Evolutionary conservation across 768 basidiomycete species (phyloP).

Genomic region (Fistulinella prunicolor): DNA sequence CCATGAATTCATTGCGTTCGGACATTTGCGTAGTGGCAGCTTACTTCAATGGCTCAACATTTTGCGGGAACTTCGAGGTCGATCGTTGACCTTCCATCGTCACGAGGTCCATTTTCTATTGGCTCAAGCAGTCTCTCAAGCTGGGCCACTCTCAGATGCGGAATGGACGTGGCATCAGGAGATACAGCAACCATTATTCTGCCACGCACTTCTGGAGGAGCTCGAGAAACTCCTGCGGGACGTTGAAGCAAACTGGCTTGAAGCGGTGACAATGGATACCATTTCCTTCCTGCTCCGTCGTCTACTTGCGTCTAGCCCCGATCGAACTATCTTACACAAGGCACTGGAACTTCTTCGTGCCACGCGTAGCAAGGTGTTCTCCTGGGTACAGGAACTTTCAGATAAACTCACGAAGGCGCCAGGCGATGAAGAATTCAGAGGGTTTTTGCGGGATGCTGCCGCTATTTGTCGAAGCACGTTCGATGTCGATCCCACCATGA

Average conservation of each 20-base stretch:
- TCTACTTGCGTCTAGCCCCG: background rate
- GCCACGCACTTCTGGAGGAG: background rate
- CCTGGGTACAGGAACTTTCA: background rate
- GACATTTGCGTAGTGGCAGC: background rate
- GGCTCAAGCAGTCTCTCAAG: background rate
- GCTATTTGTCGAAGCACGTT: background rate
- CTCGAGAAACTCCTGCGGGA: background rate
- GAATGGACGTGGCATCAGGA: slow-evolving; percentile 14
- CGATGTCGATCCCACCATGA: background rate
- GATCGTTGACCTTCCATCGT: background rate
- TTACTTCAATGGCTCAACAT: background rate
- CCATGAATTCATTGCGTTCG: background rate
- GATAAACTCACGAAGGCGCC: background rate
- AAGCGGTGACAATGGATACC: slow-evolving; percentile 1
- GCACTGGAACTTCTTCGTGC: background rate
- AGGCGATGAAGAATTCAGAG: background rate
- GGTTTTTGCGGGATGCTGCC: background rate
- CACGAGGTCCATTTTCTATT: background rate
- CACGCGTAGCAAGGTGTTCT: background rate
- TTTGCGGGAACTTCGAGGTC: background rate
- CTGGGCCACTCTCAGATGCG: background rate
- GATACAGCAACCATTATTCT: slow-evolving; percentile 9
- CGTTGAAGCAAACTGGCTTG: slow-evolving; percentile 3
- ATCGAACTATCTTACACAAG: background rate
- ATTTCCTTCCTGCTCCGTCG: slow-evolving; percentile 1